Conservation (phyloP, 2,329 filamentous ascomycete species). For the Pseudohalonectria lignicola region DNA sequence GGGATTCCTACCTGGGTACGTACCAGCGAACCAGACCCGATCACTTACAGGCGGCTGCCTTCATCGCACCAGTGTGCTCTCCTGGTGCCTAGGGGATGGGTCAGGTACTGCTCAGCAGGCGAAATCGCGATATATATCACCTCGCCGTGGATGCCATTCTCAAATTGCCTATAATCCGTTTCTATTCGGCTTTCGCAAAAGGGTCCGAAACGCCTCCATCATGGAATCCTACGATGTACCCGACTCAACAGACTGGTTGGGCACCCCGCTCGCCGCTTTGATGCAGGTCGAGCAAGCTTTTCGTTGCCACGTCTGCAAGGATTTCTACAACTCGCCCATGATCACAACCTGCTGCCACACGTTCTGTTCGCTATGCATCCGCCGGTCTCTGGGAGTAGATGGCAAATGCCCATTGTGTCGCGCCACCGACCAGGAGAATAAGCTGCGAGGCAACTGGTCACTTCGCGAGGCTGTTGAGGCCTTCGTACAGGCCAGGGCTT, state of each 20-base stretch:
- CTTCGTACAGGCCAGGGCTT: slow-evolving; percentile 56
- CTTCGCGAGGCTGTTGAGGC: slow-evolving; percentile 75
- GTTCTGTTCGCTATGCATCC: slow-evolving; percentile 93
- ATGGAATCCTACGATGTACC: slow-evolving; percentile 32
- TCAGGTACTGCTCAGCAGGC: too few species aligned
- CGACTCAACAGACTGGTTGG: slow-evolving; percentile 79
- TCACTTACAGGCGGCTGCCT: too few species aligned
- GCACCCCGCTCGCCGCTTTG: slow-evolving; percentile 56
- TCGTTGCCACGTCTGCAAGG: slow-evolving; percentile 95
- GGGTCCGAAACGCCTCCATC: too few species aligned
- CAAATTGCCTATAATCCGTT: too few species aligned
- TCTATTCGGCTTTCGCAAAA: too few species aligned
- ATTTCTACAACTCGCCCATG: slow-evolving; percentile 91
- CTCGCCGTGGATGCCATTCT: too few species aligned
- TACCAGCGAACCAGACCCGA: too few species aligned
- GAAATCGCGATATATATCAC: too few species aligned
- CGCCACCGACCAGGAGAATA: slow-evolving; percentile 67
- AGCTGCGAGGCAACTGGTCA: slow-evolving; percentile 73
- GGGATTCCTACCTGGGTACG: too few species aligned
- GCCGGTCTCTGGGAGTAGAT: slow-evolving; percentile 69
- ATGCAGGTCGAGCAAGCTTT: slow-evolving; percentile 70
- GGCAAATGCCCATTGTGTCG: slow-evolving; percentile 84
- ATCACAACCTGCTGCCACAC: slow-evolving; percentile 92
- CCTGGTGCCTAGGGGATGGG: too few species aligned
- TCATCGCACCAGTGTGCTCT: too few species aligned